phyloP scores from a whole-genome alignment of 2,329 filamentous ascomycete genomes.

The Fusarium oxysporum region DNA sequence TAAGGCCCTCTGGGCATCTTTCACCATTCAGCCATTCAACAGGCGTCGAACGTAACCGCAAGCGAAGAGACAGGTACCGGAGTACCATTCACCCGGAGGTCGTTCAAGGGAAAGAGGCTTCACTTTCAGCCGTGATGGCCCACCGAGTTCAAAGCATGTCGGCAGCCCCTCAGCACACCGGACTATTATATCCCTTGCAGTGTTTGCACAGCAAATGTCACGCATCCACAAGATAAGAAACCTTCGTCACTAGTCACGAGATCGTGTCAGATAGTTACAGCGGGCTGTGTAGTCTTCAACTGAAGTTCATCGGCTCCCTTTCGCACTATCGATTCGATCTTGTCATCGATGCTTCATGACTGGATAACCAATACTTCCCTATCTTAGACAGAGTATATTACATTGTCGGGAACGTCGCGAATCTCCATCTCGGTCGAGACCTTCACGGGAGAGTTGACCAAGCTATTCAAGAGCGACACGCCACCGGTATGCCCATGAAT shows the following conservation, averaged over 20 bases:
- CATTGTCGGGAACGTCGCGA: background rate
- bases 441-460: background rate
- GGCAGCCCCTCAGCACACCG: background rate
- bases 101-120: background rate
- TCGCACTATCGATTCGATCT: background rate
- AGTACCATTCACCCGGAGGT: background rate
- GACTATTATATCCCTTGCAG: background rate
- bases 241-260: background rate
- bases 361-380: background rate
- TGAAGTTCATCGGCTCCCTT: background rate
- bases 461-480: background rate
- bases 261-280: background rate
- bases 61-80: too few relatives aligned
- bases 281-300: background rate
- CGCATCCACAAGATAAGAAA: background rate
- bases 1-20: background rate
- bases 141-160: background rate
- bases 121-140: background rate
- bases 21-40: background rate
- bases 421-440: background rate
- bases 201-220: background rate
- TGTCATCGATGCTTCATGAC: background rate
- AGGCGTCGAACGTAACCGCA: background rate
- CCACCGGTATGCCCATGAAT: background rate
- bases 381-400: background rate